phyloP scores from a whole-genome alignment of 192 early-diverging fungal genomes.

The Rhizoclosmatium globosum region DNA sequence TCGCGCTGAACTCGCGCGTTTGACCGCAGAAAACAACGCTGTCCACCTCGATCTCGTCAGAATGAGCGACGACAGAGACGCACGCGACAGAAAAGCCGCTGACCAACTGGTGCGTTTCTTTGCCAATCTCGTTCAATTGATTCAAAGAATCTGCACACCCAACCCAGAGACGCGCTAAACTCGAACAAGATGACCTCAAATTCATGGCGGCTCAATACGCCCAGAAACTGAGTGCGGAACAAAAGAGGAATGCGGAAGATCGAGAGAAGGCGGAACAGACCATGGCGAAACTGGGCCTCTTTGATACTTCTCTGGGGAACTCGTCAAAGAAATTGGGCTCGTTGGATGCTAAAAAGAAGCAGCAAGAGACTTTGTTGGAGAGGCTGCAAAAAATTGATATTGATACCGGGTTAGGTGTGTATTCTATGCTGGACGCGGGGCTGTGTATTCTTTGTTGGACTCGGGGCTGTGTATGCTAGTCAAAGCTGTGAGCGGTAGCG shows the following conservation, averaged over 20 bases:
- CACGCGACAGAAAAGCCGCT: constrained; percentile 14
- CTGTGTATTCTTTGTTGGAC: no score
- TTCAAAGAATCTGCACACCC: background rate
- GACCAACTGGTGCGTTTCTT: background rate
- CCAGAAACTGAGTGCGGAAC: constrained; percentile 46
- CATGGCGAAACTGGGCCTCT: constrained; percentile 43
- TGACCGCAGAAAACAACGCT: constrained; percentile 59
- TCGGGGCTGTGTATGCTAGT: no score
- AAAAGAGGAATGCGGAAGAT: constrained; percentile 46
- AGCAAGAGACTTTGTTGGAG: constrained; percentile 42
- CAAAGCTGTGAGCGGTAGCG: background rate
- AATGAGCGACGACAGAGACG: constrained; percentile 52
- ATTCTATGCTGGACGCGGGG: background rate
- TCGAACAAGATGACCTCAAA: constrained; percentile 49
- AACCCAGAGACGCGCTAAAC: constrained; percentile 31
- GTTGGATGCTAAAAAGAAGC: constrained; percentile 9
- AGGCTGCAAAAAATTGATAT: constrained; percentile 65
- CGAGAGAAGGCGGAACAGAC: constrained; percentile 52
- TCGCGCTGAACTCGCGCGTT: constrained; percentile 45
- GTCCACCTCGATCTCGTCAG: constrained; percentile 55
- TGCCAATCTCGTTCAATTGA: background rate
- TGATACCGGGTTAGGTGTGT: constrained; percentile 58
- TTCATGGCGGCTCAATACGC: constrained; percentile 59
- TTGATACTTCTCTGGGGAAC: constrained; percentile 16
- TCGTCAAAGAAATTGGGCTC: background rate